Percentiles rank a stretch among this genome's conserved stretches.
Conservation (phyloP, 1,284 basidiomycete species). For the Xanthoconium separans region DNA sequence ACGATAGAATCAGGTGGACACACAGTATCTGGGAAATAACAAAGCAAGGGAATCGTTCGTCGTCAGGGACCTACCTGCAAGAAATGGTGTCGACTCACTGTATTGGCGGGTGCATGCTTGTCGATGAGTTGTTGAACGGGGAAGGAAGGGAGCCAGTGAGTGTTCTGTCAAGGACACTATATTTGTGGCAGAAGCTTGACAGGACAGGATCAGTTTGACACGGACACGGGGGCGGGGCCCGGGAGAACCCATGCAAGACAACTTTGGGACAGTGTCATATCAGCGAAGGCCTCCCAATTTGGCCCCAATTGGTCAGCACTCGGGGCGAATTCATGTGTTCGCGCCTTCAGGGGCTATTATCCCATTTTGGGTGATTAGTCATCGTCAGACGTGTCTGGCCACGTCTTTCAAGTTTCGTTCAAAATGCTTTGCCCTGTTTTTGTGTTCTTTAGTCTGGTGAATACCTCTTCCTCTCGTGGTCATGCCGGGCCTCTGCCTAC, state of each 20-base stretch:
- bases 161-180: too few relatives aligned
- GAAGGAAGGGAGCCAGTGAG: too few relatives aligned
- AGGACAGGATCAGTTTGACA: too few relatives aligned
- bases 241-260: too few relatives aligned
- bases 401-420: conserved; percentile 12
- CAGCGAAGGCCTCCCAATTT: too few relatives aligned
- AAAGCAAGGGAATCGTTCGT: neutral
- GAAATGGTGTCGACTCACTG: conserved; percentile 20
- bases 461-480: conserved; percentile 10
- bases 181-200: too few relatives aligned
- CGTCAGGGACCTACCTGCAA: neutral
- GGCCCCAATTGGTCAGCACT: too few relatives aligned
- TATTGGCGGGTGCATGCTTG: conserved; percentile 7
- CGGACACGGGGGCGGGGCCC: too few relatives aligned
- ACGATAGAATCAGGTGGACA: neutral
- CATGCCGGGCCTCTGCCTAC: conserved; percentile 25
- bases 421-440: conserved; percentile 15
- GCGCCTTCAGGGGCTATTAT: too few relatives aligned
- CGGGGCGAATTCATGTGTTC: too few relatives aligned
- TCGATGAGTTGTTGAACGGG: neutral
- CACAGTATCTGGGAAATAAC: conserved; percentile 18
- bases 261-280: too few relatives aligned
- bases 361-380: conserved; percentile 13
- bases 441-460: conserved; percentile 12
- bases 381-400: conserved; percentile 24